A percentile compares a stretch with the other conserved stretches of the same genome.
phyloP scores from a whole-genome alignment of 306 rosid genomes.

The Vicia sativa region DNA sequence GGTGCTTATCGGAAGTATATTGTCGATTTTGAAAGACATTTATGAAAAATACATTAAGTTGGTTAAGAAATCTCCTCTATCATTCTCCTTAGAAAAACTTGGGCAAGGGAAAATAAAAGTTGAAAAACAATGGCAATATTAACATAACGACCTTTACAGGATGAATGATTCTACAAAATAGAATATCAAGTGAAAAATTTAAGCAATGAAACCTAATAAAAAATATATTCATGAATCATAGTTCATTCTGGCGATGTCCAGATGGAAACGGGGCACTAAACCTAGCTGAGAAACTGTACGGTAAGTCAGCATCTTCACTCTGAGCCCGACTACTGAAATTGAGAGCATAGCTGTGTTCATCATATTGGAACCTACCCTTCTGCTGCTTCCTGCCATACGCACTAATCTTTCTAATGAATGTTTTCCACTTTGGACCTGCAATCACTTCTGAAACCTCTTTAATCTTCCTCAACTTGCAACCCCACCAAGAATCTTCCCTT shows the following conservation, averaged over 20 bases:
- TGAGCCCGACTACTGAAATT: conserved; percentile 57
- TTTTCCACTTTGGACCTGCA: conserved; percentile 78
- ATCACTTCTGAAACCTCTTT: conserved; percentile 59
- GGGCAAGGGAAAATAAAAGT: conserved; percentile 7
- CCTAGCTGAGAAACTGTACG: conserved; percentile 54
- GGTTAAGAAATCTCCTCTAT: no score
- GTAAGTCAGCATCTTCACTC: conserved; percentile 51
- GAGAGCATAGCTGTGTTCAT: conserved; percentile 70
- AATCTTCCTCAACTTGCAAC: conserved; percentile 45
- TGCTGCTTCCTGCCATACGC: conserved; percentile 44
- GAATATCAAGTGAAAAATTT: conserved; percentile 9
- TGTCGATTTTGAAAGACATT: no score
- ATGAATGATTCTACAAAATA: conserved; percentile 6
- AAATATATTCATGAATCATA: not conserved
- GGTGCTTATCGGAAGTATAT: no score
- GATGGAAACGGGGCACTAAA: conserved; percentile 45
- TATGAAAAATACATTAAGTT: no score
- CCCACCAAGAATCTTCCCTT: conserved; percentile 49
- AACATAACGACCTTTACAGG: conserved; percentile 24
- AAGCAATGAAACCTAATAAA: conserved; percentile 1
- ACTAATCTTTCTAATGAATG: conserved; percentile 60
- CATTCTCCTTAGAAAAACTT: not conserved
- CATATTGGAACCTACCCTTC: conserved; percentile 60
- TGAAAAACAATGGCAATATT: not conserved
- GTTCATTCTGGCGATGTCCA: conserved; percentile 32